Conservation (phyloP, 2,329 filamentous ascomycete genomes). For the Pseudofabraea citricarpa region DNA sequence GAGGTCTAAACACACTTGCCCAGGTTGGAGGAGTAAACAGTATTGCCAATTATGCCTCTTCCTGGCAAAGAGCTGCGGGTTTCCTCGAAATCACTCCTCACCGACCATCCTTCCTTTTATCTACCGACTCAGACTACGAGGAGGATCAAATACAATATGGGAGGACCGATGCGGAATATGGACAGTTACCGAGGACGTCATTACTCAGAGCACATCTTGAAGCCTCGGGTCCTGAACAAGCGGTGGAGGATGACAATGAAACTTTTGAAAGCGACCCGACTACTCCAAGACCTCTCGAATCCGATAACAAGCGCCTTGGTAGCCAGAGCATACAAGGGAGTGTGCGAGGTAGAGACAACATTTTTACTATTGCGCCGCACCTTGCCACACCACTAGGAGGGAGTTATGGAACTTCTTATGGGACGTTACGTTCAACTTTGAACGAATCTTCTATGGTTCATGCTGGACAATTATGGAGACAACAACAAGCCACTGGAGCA, state of each 20-base stretch:
- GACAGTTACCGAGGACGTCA: slow-evolving; percentile 18
- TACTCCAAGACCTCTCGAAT: slow-evolving; percentile 24
- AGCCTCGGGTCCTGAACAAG: slow-evolving; percentile 27
- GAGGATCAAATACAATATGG: slow-evolving; percentile 20
- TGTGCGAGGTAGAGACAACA: slow-evolving; percentile 36
- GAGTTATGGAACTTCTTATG: slow-evolving; percentile 63
- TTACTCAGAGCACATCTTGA: slow-evolving; percentile 50
- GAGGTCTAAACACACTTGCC: slow-evolving; percentile 50
- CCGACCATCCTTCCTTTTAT: slow-evolving; percentile 67
- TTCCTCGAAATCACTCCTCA: slow-evolving; percentile 86
- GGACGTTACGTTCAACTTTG: slow-evolving; percentile 37
- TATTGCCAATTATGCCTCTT: slow-evolving; percentile 87
- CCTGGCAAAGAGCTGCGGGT: slow-evolving; percentile 84
- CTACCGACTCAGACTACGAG: slow-evolving; percentile 44
- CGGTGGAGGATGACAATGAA: slow-evolving; percentile 21
- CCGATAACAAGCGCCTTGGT: slow-evolving; percentile 12
- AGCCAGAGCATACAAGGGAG: slow-evolving; percentile 25
- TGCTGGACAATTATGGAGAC: slow-evolving; percentile 45
- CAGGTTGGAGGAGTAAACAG: slow-evolving; percentile 89
- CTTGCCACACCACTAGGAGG: slow-evolving; percentile 66
- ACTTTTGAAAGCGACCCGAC: slow-evolving; percentile 10
- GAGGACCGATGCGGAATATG: slow-evolving; percentile 19
- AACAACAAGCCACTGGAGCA: slow-evolving; percentile 39
- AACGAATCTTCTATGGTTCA: slow-evolving; percentile 42
- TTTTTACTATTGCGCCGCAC: slow-evolving; percentile 55